Conservation (phyloP, 1,284 basidiomycete genomes). For the Singerocomus inundabilis region DNA sequence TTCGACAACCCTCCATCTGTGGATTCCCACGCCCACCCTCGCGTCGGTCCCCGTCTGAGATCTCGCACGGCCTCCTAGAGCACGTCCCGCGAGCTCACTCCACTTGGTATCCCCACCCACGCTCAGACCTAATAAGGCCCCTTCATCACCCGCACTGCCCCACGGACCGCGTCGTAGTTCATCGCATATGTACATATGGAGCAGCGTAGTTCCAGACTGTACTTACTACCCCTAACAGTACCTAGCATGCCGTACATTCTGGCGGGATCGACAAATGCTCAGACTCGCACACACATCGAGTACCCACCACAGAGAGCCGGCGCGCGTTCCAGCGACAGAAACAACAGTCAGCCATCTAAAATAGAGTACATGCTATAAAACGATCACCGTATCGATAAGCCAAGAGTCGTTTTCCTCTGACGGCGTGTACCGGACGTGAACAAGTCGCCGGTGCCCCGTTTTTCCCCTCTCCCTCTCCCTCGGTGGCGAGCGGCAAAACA, state of each 20-base stretch:
- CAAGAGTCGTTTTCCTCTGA: no score
- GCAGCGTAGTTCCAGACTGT: no score
- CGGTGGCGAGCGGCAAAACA: slow-evolving; percentile 9
- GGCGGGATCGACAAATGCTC: no score
- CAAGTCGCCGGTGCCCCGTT: not conserved
- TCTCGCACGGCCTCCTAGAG: not conserved
- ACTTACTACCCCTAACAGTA: no score
- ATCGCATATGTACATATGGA: no score
- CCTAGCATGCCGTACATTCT: no score
- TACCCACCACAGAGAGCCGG: not conserved
- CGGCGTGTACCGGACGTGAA: slow-evolving; percentile 1
- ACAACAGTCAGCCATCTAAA: not conserved
- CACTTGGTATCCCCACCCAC: not conserved
- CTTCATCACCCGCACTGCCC: no score
- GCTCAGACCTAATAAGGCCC: not conserved
- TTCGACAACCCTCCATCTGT: slow-evolving; percentile 10
- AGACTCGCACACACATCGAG: no score
- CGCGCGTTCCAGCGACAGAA: not conserved
- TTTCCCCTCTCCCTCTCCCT: not conserved
- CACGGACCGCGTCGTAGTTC: no score
- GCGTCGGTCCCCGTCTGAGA: no score
- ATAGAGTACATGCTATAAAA: not conserved
- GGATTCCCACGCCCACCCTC: not conserved
- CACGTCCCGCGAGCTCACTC: not conserved
- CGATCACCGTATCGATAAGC: slow-evolving; percentile 7